Conservation (phyloP, 1,139 yeast genomes). For the Arxiozyma heterogenica region DNA sequence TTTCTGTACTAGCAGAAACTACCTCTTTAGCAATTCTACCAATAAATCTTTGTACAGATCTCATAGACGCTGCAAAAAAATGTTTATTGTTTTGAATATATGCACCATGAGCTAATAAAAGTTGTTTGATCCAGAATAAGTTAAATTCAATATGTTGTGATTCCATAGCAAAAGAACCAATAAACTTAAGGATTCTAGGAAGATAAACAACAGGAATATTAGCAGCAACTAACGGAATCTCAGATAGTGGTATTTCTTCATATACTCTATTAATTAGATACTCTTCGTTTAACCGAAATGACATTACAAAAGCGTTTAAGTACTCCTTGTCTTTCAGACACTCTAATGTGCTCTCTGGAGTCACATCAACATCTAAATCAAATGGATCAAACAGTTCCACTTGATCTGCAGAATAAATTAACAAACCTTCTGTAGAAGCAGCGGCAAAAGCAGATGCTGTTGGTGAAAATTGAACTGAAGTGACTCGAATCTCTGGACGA, state of each 20-base stretch:
- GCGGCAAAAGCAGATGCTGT: conserved; percentile 89
- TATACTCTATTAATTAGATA: conserved; percentile 64
- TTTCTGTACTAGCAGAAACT: conserved; percentile 45
- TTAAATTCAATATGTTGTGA: conserved; percentile 82
- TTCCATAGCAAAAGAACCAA: conserved; percentile 63
- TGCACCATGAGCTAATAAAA: conserved; percentile 68
- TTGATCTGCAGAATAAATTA: conserved; percentile 73
- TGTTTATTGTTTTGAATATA: conserved; percentile 57
- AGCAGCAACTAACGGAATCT: conserved; percentile 54
- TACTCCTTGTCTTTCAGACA: conserved; percentile 61
- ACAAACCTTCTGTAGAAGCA: conserved; percentile 88
- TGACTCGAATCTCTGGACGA: conserved; percentile 74
- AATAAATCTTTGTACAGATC: conserved; percentile 68
- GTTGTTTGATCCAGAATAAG: conserved; percentile 65
- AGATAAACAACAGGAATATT: conserved; percentile 74
- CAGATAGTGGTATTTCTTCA: conserved; percentile 67
- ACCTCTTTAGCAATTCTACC: conserved; percentile 69
- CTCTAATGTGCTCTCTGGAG: conserved; percentile 66
- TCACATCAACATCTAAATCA: conserved; percentile 86
- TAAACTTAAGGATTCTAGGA: conserved; percentile 54
- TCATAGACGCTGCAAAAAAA: conserved; percentile 55
- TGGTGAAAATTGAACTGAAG: conserved; percentile 75
- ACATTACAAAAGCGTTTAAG: conserved; percentile 78
- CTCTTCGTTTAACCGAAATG: conserved; percentile 81
- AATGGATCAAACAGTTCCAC: conserved; percentile 81